These are phyloP conservation scores for Tremella mesenterica DNA, from an alignment of 768 basidiomycete genomes.

Conservation along the genomic window DNA sequence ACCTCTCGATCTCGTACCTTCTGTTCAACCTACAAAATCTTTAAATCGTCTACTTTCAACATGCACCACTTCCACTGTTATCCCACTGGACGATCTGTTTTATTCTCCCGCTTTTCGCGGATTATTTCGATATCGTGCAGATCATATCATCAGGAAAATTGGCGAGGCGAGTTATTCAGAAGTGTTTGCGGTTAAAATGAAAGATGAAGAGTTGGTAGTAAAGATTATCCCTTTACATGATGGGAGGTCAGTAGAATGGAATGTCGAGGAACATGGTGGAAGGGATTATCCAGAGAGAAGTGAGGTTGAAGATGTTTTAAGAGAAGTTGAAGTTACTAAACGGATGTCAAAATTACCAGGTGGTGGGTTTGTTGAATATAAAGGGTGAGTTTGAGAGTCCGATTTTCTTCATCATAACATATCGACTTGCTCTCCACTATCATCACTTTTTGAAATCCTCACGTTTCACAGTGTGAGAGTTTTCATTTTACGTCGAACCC, in stretches of 20 bases:
- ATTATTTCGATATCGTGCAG: neutral
- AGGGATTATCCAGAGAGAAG: conserved; percentile 46
- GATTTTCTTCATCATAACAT: neutral
- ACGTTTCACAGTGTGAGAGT: neutral
- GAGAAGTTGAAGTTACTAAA: conserved; percentile 41
- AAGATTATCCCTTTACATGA: conserved; percentile 36
- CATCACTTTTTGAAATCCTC: neutral
- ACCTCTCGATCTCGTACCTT: neutral
- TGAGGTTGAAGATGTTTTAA: conserved; percentile 25
- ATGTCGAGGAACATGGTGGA: conserved; percentile 53
- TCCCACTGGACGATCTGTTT: conserved; percentile 1
- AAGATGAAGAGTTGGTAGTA: conserved; percentile 17
- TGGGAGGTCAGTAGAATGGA: conserved; percentile 38
- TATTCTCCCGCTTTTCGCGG: neutral
- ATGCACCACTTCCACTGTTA: neutral
- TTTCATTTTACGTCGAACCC: neutral
- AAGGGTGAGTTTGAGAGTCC: conserved; percentile 46
- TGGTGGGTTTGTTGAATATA: conserved; percentile 66
- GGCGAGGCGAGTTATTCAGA: conserved; percentile 97
- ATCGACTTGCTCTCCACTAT: neutral
- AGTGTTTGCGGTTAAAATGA: conserved; percentile 55
- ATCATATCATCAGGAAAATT: conserved; percentile 62
- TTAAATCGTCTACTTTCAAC: neutral
- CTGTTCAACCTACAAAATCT: neutral
- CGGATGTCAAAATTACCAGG: conserved; percentile 59